Base-by-base conservation (phyloP, 176 grass and related monocot species). In the Zizania latifolia region DNA sequence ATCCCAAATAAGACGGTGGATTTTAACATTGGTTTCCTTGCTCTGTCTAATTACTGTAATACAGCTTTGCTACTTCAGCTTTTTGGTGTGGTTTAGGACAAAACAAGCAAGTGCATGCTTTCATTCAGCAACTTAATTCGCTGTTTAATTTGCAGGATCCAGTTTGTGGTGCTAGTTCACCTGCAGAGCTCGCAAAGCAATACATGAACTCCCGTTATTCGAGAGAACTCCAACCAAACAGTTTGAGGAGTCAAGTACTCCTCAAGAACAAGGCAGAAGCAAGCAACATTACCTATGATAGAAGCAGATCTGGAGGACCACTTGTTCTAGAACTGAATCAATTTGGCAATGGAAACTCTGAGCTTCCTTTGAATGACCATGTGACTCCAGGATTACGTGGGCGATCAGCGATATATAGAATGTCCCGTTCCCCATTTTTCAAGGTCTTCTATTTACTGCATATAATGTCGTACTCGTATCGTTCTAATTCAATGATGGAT, bases 141-240 rank as follows among this genome's bases (percentile, higher is more conserved):
- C 31, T 79, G 56, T 79, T 24, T 34, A 15, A 55, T 54, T 76
- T 77, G 16, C 53, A 93, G 91, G 68, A 77, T 79, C 55, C 36
- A 40, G 27, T 34, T 34, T 61, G 34, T 65, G 53, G 66, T 84
- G 45, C 51, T 84, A 77, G 29, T 51, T 85, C 78, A n/a, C 91
- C 91, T 36, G 30, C 75, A 31, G 87, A 93, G 34, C 78, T 93
- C 29, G 91, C 87, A 1, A 93, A 90, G 62, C 74, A 86, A 80
- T 88, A 80, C 74, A 93, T 93, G 91, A 81, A 65, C 76, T 76
- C 84, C 43, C 82, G 65, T 36, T 67, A 70, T 85, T 76, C 16
- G 1, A 84, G 41, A 62, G 81, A 78, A 61, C 68, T 65, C 53
- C 82, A 64, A 44, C 51, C 82, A 4, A 71, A 53, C 72, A 83